phyloP scores from a whole-genome alignment of 192 early-diverging fungal genomes.

The Podila clonocystis region DNA sequence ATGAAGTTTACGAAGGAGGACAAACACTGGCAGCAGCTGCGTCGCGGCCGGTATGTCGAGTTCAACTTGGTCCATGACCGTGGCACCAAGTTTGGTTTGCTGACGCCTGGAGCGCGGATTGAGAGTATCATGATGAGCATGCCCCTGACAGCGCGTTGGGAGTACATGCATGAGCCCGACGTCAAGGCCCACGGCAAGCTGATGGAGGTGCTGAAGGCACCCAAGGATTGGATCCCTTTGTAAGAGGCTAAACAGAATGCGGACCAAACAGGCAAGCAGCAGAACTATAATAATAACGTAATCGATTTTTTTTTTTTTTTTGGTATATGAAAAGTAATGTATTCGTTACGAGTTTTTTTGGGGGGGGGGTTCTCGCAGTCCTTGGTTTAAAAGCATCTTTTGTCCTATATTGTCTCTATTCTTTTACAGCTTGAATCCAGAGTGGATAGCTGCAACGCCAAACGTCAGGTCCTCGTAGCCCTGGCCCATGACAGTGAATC shows the following conservation, averaged over 20 bases:
- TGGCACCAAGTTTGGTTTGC: slow-evolving; percentile 98
- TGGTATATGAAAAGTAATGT: too few species aligned
- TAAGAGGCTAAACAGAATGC: background rate
- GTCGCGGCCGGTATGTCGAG: slow-evolving; percentile 96
- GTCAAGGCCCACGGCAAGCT: slow-evolving; percentile 72
- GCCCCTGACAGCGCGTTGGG: slow-evolving; percentile 95
- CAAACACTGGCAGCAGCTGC: slow-evolving; percentile 94
- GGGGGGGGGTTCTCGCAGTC: too few species aligned
- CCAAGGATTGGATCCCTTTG: slow-evolving; percentile 78
- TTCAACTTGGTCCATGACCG: slow-evolving; percentile 99
- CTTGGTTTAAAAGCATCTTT: too few species aligned
- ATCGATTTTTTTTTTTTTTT: background rate
- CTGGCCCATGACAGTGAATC: slow-evolving; percentile 88
- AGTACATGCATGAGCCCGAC: slow-evolving; percentile 84
- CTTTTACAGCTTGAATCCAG: slow-evolving; percentile 89
- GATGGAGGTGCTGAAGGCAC: slow-evolving; percentile 81
- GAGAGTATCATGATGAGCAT: slow-evolving; percentile 96
- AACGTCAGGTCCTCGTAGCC: slow-evolving; percentile 97
- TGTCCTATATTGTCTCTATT: background rate
- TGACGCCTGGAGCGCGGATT: slow-evolving; percentile 96
- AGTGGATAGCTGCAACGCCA: slow-evolving; percentile 96
- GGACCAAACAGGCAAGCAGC: background rate
- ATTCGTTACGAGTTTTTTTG: too few species aligned
- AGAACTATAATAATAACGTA: background rate
- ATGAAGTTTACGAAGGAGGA: slow-evolving; percentile 79